Conservation (phyloP, 2,329 filamentous ascomycete genomes). For the Xylariaceae sp. region DNA sequence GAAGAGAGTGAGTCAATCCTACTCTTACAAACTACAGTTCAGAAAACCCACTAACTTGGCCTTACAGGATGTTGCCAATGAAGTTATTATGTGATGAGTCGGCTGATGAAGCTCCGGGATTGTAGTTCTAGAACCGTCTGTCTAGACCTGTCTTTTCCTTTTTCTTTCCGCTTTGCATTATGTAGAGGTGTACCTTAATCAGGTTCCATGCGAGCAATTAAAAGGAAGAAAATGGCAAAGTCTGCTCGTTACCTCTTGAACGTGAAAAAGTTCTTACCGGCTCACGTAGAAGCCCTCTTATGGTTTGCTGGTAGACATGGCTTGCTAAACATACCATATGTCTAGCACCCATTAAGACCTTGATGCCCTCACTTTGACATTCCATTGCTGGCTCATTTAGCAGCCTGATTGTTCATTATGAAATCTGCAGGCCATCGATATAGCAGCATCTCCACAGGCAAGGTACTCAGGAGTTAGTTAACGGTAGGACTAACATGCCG, state of each 20-base stretch:
- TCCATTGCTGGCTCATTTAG: not conserved
- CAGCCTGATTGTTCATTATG: not conserved
- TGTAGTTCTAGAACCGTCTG: not conserved
- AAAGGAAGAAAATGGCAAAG: not conserved
- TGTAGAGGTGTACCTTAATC: constrained; percentile 6
- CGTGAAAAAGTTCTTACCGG: no score
- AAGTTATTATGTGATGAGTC: constrained; percentile 77
- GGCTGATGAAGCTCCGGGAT: not conserved
- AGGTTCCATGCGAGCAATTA: not conserved
- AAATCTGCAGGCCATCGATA: no score
- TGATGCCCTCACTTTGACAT: not conserved
- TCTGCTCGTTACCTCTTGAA: not conserved
- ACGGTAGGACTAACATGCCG: no score
- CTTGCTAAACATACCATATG: no score
- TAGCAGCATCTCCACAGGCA: no score
- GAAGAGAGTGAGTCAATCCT: constrained; percentile 68
- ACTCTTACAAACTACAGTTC: not conserved
- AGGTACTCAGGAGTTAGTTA: no score
- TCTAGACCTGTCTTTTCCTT: constrained; percentile 2
- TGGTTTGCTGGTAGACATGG: no score
- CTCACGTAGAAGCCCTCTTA: no score
- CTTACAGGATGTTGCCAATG: constrained; percentile 71
- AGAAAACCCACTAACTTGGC: constrained; percentile 25
- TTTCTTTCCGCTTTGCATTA: constrained; percentile 3
- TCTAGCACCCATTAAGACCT: no score